Evolutionary conservation across 495 filamentous ascomycete genomes (phyloP), one percentile per base, ranked within the genome.

Genomic region (Trichoderma reesei): DNA sequence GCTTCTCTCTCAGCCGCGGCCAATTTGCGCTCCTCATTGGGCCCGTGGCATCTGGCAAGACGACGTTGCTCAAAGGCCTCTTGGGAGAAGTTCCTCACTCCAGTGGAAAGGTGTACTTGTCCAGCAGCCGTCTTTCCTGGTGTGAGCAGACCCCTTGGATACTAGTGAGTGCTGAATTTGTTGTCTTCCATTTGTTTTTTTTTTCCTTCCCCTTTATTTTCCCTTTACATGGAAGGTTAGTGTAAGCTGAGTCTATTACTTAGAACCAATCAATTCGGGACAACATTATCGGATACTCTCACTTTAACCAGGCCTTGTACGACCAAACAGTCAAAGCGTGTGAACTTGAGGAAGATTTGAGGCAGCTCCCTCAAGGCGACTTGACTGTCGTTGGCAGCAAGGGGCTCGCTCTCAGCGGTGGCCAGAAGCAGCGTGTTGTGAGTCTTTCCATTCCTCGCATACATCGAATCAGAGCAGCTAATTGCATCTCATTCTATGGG

Each of bases 391-490:
- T 86, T 65, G 85, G 83, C 31, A 84, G 79, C 68, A 82, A 82
- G 65, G 85, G 83, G 2, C 73, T 83, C 59, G 75, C 76, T 10
- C 75, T 87, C 9, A 83, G 80, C 68, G 83, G 83, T 14, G 84
- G 84, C 1, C 84, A 87, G 64, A 80, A 78, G 63, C 83, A 86
- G 65, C 73, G 83, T 14, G 74, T 86, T 64, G 78, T 76, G 64
- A 46, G 68, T 65, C 34, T n/a, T 3, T 14, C 61, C 3, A n/a
- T 48, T 10, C 9, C 9, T 41, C 33, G 5, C 9, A 56, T n/a
- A 20, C 31, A 33, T 37, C 8, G 34, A 16, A n/a, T 18, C 11
- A 41, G 16, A 7, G 8, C 20, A 18, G n/a, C 13, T 36, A 26
- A 48, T 48, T 48, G 13, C 1, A 16, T 44, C 16, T 48, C 8